A percentile compares a stretch with the other conserved stretches of the same genome.
Conservation (phyloP, 2,329 filamentous ascomycete species). For the Colletotrichum godetiae region DNA sequence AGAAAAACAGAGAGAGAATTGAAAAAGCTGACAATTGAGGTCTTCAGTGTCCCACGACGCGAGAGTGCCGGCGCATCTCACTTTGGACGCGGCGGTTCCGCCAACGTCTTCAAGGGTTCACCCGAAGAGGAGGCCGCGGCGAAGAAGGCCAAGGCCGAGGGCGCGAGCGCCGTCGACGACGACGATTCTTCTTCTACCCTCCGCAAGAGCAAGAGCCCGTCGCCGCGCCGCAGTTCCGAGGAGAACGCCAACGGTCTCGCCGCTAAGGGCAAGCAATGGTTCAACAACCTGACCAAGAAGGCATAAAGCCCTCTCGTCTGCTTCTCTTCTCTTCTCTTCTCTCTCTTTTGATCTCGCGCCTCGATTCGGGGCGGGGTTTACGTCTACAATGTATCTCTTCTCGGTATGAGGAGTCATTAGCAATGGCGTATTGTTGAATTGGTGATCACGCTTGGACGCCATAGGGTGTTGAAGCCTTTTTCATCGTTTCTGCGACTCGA, state of each 20-base stretch:
- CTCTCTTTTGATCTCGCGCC: neutral
- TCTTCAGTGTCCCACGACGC: constrained; percentile 64
- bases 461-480: neutral
- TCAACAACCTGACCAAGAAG: constrained; percentile 63
- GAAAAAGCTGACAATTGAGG: constrained; percentile 29
- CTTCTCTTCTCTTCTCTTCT: neutral
- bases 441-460: neutral
- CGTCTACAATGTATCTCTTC: neutral
- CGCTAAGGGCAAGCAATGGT: constrained; percentile 60
- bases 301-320: constrained; percentile 40
- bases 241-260: constrained; percentile 45
- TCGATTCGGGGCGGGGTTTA: neutral
- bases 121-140: constrained; percentile 52
- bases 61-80: constrained; percentile 70
- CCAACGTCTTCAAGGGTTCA: constrained; percentile 71
- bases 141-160: constrained; percentile 40
- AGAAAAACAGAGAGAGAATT: no score
- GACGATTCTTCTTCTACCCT: constrained; percentile 33
- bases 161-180: constrained; percentile 48
- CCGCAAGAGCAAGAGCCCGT: constrained; percentile 34
- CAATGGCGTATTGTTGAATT: neutral
- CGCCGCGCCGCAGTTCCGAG: constrained; percentile 24
- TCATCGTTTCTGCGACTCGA: neutral
- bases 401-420: neutral
- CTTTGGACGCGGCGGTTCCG: constrained; percentile 80